These are phyloP conservation scores for Botrytis tulipae DNA, from an alignment of 2,329 filamentous ascomycete genomes.

Conservation along the genomic window DNA sequence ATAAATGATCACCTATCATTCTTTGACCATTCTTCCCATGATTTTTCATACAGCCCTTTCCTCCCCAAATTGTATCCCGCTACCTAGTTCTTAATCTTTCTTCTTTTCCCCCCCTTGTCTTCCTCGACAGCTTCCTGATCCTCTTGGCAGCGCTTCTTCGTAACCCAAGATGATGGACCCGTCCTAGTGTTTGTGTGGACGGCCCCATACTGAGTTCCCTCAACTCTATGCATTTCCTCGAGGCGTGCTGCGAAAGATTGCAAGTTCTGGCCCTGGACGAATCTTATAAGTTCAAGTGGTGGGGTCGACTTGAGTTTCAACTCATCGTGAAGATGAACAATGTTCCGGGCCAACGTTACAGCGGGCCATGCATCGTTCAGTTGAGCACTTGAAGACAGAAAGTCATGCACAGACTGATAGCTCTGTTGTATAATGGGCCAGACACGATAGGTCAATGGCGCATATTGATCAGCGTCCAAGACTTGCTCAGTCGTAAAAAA, in stretches of 20 bases:
- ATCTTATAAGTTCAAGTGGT: not conserved
- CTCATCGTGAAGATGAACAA: not conserved
- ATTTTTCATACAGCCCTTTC: too few relatives aligned
- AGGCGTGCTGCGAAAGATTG: not conserved
- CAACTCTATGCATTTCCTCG: not conserved
- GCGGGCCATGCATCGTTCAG: not conserved
- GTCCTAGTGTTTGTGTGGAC: not conserved
- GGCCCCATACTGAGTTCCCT: not conserved
- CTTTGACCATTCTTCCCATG: not conserved
- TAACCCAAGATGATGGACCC: not conserved
- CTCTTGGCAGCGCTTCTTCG: not conserved
- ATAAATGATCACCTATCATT: not conserved
- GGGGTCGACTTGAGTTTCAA: not conserved
- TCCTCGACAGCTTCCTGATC: not conserved
- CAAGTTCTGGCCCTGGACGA: not conserved
- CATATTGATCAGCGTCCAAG: not conserved
- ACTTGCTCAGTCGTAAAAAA: not conserved
- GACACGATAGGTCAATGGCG: not conserved
- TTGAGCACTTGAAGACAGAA: not conserved
- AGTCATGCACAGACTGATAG: not conserved
- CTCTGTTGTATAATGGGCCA: not conserved
- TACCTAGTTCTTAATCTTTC: not conserved
- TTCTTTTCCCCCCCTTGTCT: not conserved
- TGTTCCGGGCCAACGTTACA: not conserved
- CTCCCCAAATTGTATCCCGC: not conserved